These are phyloP conservation scores for Sporisorium scitamineum DNA, from an alignment of 1,284 basidiomycete species.

Conservation along the genomic window DNA sequence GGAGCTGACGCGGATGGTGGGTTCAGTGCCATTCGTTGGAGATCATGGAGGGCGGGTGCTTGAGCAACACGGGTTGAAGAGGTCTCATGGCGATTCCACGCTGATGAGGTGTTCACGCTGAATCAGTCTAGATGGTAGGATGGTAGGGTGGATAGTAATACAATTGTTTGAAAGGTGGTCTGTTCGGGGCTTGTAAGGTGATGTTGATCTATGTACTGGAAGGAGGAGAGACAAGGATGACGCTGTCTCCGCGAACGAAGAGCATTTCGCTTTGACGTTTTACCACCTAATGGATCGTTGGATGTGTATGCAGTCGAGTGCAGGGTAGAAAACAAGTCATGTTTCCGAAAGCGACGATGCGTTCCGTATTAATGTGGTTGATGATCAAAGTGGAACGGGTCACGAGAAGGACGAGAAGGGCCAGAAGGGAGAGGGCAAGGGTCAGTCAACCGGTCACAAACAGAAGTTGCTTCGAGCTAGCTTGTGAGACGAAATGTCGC, in stretches of 20 bases:
- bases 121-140: no score
- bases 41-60: no score
- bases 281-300: no score
- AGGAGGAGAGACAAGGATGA: slow-evolving; percentile 68
- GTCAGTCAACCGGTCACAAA: neutral
- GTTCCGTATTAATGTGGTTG: no score
- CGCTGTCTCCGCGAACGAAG: slow-evolving; percentile 84
- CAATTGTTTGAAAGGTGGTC: neutral
- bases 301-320: neutral
- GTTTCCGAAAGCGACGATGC: neutral
- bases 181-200: slow-evolving; percentile 9
- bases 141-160: neutral
- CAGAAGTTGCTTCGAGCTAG: no score
- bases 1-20: neutral
- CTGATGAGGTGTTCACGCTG: neutral
- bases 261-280: slow-evolving; percentile 97
- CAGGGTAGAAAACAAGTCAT: neutral
- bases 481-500: no score
- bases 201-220: slow-evolving; percentile 41
- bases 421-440: neutral
- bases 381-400: no score
- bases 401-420: no score
- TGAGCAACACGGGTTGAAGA: no score
- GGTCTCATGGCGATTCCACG: neutral
- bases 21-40: no score